Evolutionary conservation across 129 eudicot species (phyloP).

Genomic region (Tagetes patula): DNA sequence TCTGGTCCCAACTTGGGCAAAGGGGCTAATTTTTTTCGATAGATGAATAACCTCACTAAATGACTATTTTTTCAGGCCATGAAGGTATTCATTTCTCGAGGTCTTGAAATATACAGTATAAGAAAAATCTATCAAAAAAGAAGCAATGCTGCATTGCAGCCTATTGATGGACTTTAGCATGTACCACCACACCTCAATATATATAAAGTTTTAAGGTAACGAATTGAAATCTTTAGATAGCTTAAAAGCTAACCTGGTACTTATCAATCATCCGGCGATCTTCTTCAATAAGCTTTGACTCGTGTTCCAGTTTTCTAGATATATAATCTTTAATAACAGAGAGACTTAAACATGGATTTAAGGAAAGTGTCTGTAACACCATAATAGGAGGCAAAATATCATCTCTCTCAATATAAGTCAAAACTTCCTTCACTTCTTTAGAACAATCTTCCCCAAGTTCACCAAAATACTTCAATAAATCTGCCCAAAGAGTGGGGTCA

Average conservation of each 20-base stretch:
- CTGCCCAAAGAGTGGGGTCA: conserved; percentile 91
- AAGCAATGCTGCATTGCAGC: conserved; percentile 5
- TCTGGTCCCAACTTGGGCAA: background rate
- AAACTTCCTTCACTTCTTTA: conserved; percentile 84
- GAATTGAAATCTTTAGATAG: conserved; percentile 12
- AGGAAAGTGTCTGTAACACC: conserved; percentile 84
- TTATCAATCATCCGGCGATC: conserved; percentile 82
- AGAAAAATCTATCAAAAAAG: background rate
- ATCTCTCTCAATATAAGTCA: conserved; percentile 86
- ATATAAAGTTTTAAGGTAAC: background rate
- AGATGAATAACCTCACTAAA: background rate
- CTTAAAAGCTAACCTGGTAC: conserved; percentile 69
- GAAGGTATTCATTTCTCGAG: background rate
- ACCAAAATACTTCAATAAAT: conserved; percentile 88
- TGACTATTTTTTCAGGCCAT: background rate
- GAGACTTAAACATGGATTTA: conserved; percentile 85
- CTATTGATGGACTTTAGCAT: conserved; percentile 7
- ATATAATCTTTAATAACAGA: conserved; percentile 93
- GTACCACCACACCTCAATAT: conserved; percentile 1
- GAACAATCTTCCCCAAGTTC: conserved; percentile 99
- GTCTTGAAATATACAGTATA: background rate
- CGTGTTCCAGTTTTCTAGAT: conserved; percentile 87
- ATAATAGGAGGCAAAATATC: conserved; percentile 91
- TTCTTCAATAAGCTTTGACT: conserved; percentile 89
- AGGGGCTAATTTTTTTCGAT: background rate